Conservation (phyloP, 768 basidiomycete genomes). For the Tricholoma saponaceum region DNA sequence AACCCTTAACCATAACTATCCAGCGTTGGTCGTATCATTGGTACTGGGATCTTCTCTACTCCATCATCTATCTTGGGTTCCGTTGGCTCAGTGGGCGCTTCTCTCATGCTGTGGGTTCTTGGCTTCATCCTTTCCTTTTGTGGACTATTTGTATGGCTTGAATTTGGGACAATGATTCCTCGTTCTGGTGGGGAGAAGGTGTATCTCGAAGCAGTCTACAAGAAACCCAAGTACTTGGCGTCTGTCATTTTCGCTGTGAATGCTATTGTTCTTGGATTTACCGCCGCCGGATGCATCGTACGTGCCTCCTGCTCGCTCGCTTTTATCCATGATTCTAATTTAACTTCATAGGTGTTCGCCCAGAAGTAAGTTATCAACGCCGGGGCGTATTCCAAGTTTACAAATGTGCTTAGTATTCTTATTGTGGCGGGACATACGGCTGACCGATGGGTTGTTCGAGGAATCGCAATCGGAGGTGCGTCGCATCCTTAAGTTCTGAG, state of each 20-base stretch:
- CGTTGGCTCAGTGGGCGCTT: background rate
- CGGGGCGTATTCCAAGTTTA: background rate
- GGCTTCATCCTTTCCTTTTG: slow-evolving; percentile 57
- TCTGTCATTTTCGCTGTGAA: slow-evolving; percentile 56
- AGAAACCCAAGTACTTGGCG: slow-evolving; percentile 49
- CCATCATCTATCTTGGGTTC: background rate
- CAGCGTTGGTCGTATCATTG: slow-evolving; percentile 15
- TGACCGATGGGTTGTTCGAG: background rate
- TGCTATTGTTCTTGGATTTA: slow-evolving; percentile 38
- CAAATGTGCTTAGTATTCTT: background rate
- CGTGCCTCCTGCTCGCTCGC: background rate
- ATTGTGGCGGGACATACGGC: background rate
- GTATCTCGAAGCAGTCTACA: slow-evolving; percentile 61
- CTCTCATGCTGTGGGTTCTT: slow-evolving; percentile 41
- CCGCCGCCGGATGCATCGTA: background rate
- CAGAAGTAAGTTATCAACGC: background rate
- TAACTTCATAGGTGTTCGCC: background rate
- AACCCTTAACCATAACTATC: background rate
- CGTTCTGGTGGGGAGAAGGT: slow-evolving; percentile 68
- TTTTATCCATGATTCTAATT: background rate
- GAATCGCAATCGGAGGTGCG: background rate
- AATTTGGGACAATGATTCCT: slow-evolving; percentile 62
- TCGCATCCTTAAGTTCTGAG: background rate
- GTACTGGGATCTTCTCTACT: background rate
- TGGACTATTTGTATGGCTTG: slow-evolving; percentile 60